A percentile compares a stretch with the other conserved stretches of the same genome.
Conservation (phyloP, 2,329 filamentous ascomycete genomes). For the Pseudogymnoascus sp. region DNA sequence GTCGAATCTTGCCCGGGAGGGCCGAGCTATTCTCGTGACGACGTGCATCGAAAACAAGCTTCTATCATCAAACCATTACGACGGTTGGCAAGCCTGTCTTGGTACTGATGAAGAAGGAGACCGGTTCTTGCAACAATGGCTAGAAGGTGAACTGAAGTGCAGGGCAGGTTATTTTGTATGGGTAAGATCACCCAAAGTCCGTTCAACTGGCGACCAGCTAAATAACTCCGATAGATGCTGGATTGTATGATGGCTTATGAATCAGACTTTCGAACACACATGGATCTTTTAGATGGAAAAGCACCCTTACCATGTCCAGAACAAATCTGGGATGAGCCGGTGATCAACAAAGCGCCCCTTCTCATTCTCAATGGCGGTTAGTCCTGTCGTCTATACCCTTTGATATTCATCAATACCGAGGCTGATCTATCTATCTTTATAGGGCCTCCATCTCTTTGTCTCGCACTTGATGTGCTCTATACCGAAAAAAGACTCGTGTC, state of each 20-base stretch:
- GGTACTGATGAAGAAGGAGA: not conserved
- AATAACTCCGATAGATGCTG: not conserved
- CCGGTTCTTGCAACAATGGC: conserved; percentile 9
- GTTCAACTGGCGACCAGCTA: not conserved
- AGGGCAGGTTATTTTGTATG: conserved; percentile 12
- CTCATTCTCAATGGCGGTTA: conserved; percentile 11
- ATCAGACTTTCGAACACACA: conserved; percentile 12
- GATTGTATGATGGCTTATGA: conserved; percentile 13
- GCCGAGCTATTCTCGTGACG: conserved; percentile 4
- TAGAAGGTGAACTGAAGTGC: conserved; percentile 11
- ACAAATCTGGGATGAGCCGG: conserved; percentile 11
- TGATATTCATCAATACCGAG: not conserved
- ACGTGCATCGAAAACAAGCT: conserved; percentile 12
- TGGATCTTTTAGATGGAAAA: conserved; percentile 12
- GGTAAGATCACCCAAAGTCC: not conserved
- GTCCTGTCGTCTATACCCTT: not conserved
- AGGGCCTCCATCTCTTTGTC: conserved; percentile 11
- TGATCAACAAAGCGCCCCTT: conserved; percentile 6
- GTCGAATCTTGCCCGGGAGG: not conserved
- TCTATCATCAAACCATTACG: not conserved
- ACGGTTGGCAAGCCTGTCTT: not conserved
- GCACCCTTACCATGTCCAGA: conserved; percentile 11
- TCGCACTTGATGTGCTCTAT: conserved; percentile 34
- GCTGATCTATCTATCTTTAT: not conserved
- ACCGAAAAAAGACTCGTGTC: conserved; percentile 37